Evolutionary conservation across 768 basidiomycete genomes (phyloP).

Genomic region (Tulasnella sp.): DNA sequence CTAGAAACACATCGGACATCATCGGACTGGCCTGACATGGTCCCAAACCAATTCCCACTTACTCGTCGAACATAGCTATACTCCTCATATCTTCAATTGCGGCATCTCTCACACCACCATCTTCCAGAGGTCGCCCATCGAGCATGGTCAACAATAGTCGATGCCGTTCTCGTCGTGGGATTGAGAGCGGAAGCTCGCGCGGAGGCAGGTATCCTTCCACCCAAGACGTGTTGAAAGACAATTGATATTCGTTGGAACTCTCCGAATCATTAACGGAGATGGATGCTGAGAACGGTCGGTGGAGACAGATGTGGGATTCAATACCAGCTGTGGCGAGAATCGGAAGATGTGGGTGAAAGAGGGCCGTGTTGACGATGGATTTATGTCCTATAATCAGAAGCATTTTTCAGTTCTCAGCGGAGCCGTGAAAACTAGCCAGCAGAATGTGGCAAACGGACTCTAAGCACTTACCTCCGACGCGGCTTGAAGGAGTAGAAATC

Average conservation of each 20-base stretch:
- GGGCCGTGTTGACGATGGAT: slow-evolving; percentile 3
- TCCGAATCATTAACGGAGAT: neutral
- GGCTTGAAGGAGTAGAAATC: neutral
- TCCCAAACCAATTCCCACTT: neutral
- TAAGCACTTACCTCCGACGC: neutral
- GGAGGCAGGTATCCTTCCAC: neutral
- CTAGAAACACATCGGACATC: too few relatives aligned
- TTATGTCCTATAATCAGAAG: neutral
- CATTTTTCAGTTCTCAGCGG: too few relatives aligned
- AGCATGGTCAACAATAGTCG: neutral
- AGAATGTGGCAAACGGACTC: too few relatives aligned
- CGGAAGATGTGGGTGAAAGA: slow-evolving; percentile 11
- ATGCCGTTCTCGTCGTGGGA: neutral
- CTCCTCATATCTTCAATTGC: neutral
- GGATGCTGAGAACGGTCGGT: slow-evolving; percentile 5
- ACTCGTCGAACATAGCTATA: slow-evolving; percentile 10
- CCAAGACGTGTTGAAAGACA: neutral
- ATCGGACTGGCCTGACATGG: too few relatives aligned
- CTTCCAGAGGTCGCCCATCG: neutral
- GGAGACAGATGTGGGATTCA: slow-evolving; percentile 9
- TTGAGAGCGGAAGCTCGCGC: neutral
- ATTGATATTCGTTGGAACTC: neutral
- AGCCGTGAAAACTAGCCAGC: too few relatives aligned
- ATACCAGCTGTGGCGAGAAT: slow-evolving; percentile 8
- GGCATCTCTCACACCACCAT: neutral